Evolutionary conservation across 2,329 filamentous ascomycete species (phyloP), one percentile per base, ranked within the genome.

Genomic region (Diaporthe citriasiana): DNA sequence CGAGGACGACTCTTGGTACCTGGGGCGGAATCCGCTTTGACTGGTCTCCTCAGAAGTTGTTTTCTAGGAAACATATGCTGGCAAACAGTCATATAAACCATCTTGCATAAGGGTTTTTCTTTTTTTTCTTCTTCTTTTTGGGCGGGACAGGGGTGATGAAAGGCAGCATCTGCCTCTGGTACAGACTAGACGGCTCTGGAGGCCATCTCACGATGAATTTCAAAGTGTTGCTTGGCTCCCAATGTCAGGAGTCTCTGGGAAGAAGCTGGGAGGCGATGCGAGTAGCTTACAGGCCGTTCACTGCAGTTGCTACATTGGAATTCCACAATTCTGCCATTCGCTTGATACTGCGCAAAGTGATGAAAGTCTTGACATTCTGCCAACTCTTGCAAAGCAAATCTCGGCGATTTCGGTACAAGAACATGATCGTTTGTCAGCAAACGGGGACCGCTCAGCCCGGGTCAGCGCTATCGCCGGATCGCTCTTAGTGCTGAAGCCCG

Each of bases 401-500:
- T 9, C 25, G 51, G 17, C 22, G 7, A 30, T 55, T 9, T 33
- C 51, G 27, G 60, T 35, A 42, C 60, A 22, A 65, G 42, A 27
- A 19, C 13, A 35, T 35, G 45, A 8, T 25, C 40, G 6, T 19
- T 50, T 66, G 42, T 50, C 42, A 66, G 60, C 60, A 38, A 50
- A n/a, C 2, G 9, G 38, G 57, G 15, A 25, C 57, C 15, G n/a
- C 57, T 22, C 57, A 42, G 60, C 42, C 59, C n/a, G n/a, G 40
- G 12, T 15, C 6, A 27, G 12, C 59, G 59, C 59, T 50, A 65
- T 13, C 42, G 19, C 59, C 30, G 12, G 19, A n/a, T 47, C 12
- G 19, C 30, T 17, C 19, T 33, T 66, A 66, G 59, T 65, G 59
- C 59, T 65, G 42, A 33, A n/a, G 35, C n/a, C n/a, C 38, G 10